phyloP scores from a whole-genome alignment of 78 protist species.

The Protostelium mycophagum region DNA sequence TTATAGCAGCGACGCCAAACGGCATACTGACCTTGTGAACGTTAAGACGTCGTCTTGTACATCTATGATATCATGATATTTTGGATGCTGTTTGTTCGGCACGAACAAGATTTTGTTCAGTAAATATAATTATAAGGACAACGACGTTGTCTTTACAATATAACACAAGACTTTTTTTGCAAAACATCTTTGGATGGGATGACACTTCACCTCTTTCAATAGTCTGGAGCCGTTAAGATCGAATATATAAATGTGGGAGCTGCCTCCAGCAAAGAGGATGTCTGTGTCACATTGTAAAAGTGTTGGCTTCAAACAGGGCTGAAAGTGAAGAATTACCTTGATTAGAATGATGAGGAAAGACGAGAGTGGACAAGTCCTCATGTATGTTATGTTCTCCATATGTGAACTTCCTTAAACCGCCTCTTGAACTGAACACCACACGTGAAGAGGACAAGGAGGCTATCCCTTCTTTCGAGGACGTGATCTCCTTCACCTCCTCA shows the following conservation, averaged over 20 bases:
- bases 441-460: not conserved
- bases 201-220: not conserved
- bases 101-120: no score
- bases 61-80: no score
- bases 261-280: not conserved
- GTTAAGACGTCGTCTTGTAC: no score
- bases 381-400: not conserved
- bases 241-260: not conserved
- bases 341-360: not conserved
- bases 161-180: no score
- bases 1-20: not conserved
- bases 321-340: not conserved
- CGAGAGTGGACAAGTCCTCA: not conserved
- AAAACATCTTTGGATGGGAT: not conserved
- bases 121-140: no score
- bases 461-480: not conserved
- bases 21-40: not conserved
- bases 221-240: not conserved
- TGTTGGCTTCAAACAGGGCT: no score
- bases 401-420: not conserved
- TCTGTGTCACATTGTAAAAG: not conserved
- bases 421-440: not conserved
- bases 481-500: not conserved
- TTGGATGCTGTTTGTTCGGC: no score
- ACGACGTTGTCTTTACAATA: no score